Evolutionary conservation across 1,284 basidiomycete species (phyloP), one percentile per base, ranked within the genome.

Genomic region (Rugosomyces carneus): DNA sequence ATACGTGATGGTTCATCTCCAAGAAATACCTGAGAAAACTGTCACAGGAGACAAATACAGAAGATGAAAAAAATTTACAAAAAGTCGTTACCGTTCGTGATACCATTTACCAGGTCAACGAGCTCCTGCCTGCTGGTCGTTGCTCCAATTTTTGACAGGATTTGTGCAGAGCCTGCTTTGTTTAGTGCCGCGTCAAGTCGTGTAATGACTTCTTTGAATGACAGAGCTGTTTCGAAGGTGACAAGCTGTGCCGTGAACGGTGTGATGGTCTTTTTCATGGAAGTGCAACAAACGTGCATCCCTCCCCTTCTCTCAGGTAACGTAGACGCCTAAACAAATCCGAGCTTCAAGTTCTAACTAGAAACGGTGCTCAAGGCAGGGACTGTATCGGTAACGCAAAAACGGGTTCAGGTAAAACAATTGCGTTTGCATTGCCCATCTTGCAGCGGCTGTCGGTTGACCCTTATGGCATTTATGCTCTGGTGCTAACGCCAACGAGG

Each of bases 381-480:
- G 95, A 99, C 66, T 94, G 91, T 61, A 91, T 97, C 52, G 96
- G 96, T 24, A 94, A 96, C 52, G 94, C 96, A 1, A 95, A 98
- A 70, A 99, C 95, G 0, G 96, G 95, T 50, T 94, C 90, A 7
- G 95, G 95, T 58, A 99, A 99, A 71, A 99, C 96, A 0, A 84
- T 99, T 47, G 94, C 96, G 0, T 99, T 99, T 57, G 93, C 95
- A 1, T 68, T 99, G 8, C 96, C 96, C 1, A 96, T 98, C 42
- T 73, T 99, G 5, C 93, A 99, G 66, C 82, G 81, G 59, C 76
- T 99, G 18, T 81, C 87, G 0, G 68, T 76, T 2, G 93, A 97
- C 64, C 93, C 94, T 5, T 95, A 91, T 57, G 95, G 94, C 1
- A 89, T 98, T 23, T 98, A 86, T 62, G 93, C 93, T 0, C 73